Base-by-base conservation (phyloP, 495 filamentous ascomycete species). In the Daldinia vernicosa region DNA sequence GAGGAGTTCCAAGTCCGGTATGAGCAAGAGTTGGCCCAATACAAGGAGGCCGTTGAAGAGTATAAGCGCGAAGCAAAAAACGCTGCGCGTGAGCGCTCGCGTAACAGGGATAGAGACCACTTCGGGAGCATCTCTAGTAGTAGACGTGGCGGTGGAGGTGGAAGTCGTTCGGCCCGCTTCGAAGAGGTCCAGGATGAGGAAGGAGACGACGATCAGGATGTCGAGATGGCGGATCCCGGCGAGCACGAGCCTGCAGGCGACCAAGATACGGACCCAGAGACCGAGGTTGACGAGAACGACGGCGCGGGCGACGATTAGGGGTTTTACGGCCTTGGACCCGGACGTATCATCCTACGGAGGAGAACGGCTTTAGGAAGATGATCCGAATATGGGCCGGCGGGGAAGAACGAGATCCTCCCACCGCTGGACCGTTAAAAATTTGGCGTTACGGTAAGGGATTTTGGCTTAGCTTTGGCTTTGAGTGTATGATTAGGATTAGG, bases 1-100 rank as follows among this genome's bases (percentile, higher is more conserved):
- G 79, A 83, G 24, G 80, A 81, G 32, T 86, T 81, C 45, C 73
- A 80, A 35, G 51, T 72, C 6, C 79, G 82, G 11, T 83, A 80
- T 27, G 82, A 84, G 32, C 39, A 76, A 33, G 75, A 80, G 40
- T 69, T 82, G 50, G 76, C 63, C 15, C 79, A 82, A 66, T 83
- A 81, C 65, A 75, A 82, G 57, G 79, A 82, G 70, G 80, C 82
- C 5, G 67, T 72, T 6, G 73, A 76, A 24, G 71, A 67, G 30
- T 77, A 72, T 60, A 77, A 77, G 54, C 75, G 74, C 32, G 55
- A 63, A 24, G 56, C 53, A 22, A 82, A 82, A 74, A 77, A 78
- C 1, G 76, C 76, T 45, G 80, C 78, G 14, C 75, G 75, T 26
- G 67, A 74, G 40, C 75, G 75, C 32, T 74, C 74, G 26, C 75